Evolutionary conservation across 106 monocot species (phyloP), one percentile per base, ranked within the genome.

Genomic region (Dactylorhiza incarnata): DNA sequence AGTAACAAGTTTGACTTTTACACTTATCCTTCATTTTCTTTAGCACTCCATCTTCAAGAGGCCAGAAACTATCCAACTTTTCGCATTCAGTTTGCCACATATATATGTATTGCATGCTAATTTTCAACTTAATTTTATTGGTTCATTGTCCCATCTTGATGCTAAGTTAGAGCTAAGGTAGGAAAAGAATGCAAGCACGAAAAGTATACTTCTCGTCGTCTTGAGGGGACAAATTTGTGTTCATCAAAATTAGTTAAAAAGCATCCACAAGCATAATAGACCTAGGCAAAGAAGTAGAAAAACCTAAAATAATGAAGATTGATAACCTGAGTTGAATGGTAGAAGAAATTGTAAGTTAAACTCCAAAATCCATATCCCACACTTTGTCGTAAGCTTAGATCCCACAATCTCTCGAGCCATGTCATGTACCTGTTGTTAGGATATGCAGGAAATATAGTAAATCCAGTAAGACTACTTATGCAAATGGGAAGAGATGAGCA

Each of bases 341-440:
- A 97, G 51, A 97, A 83, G 78, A 83, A 89, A 70, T 83, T 91
- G 44, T 91, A 89, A 79, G 88, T 86, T 19, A 85, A 80, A 77
- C 82, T 97, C 93, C 93, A 97, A 65, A 81, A 83, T 83, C 93
- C 96, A 86, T 87, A 89, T 47, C 87, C 96, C 62, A 97, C 55
- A 69, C 85, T 93, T 75, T 91, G 93, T 78, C 96, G 68, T 29
- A 90, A 85, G 68, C 85, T 84, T 80, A 93, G 71, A 76, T 86
- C 82, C 79, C 86, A 91, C 79, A 97, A 73, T 62, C 73, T 86
- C 59, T 83, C 84, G 19, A 97, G 82, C 93, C 91, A 93, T 52
- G 79, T 80, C 55, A 72, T 47, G 59, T 95, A 92, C 63, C 95
- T 95, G 83, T 66, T 71, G 48, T 10, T 77, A 72, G 76, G 24